phyloP scores from a whole-genome alignment of 225 moss, liverwort and hornwort genomes.

The Pleurozium schreberi region DNA sequence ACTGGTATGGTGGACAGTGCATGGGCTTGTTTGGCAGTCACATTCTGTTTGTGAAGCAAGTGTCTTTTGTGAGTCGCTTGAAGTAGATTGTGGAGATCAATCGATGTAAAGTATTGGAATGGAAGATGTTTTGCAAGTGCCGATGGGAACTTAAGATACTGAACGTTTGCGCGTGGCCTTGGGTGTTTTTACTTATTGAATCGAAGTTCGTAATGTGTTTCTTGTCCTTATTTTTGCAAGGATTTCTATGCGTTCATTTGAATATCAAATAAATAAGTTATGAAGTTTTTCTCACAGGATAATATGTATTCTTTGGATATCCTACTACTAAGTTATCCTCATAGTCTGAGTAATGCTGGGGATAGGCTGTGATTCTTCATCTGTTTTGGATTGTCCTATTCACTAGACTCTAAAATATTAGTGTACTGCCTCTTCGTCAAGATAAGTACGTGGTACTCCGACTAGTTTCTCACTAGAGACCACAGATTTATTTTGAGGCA shows the following conservation, averaged over 20 bases:
- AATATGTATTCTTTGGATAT: neutral
- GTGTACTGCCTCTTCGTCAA: neutral
- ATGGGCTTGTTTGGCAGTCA: neutral
- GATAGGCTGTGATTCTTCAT: neutral
- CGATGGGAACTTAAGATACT: neutral
- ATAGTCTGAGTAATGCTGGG: too few species aligned
- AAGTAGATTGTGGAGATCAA: neutral
- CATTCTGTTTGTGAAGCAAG: neutral
- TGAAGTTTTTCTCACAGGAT: neutral
- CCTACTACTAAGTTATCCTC: neutral
- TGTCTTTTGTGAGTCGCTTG: neutral
- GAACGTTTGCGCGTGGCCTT: neutral
- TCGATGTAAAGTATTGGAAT: neutral
- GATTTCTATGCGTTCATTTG: neutral
- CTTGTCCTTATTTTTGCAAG: neutral
- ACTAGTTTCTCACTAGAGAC: neutral
- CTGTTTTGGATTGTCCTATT: neutral
- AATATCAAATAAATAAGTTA: neutral
- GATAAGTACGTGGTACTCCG: neutral
- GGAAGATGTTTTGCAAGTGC: neutral
- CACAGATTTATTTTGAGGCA: neutral
- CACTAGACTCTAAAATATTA: neutral
- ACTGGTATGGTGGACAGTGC: conserved; percentile 17
- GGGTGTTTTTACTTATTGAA: neutral
- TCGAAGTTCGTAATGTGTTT: neutral